phyloP scores from a whole-genome alignment of 306 rosid genomes.

The Datisca glomerata region DNA sequence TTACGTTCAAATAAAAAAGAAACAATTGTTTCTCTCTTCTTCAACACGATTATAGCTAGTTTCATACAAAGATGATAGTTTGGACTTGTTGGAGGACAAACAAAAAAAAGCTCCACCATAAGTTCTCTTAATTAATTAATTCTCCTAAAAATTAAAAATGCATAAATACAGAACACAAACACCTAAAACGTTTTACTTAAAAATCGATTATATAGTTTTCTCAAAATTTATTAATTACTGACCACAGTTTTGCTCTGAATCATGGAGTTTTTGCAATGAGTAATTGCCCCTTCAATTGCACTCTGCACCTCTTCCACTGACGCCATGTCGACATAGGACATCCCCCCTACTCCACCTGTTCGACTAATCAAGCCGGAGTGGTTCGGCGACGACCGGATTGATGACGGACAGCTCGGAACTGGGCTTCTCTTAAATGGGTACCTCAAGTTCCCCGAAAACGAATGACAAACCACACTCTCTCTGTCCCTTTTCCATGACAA shows the following conservation, averaged over 20 bases:
- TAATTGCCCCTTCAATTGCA: slow-evolving; percentile 16
- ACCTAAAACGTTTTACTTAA: too few relatives aligned
- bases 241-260: slow-evolving; percentile 14
- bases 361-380: slow-evolving; percentile 68
- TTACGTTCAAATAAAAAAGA: too few relatives aligned
- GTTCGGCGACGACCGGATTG: slow-evolving; percentile 75
- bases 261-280: slow-evolving; percentile 12
- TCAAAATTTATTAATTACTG: slow-evolving; percentile 14
- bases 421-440: slow-evolving; percentile 52
- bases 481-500: not conserved
- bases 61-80: too few relatives aligned
- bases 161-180: too few relatives aligned
- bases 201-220: too few relatives aligned
- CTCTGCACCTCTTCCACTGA: slow-evolving; percentile 61
- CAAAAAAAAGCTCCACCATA: too few relatives aligned
- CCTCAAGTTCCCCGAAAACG: slow-evolving; percentile 77
- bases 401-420: slow-evolving; percentile 80
- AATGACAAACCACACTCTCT: slow-evolving; percentile 42
- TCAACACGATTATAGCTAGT: too few relatives aligned
- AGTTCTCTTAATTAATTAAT: too few relatives aligned
- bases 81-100: too few relatives aligned
- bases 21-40: too few relatives aligned
- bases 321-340: slow-evolving; percentile 23
- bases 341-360: slow-evolving; percentile 9
- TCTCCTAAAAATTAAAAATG: too few relatives aligned